Evolutionary conservation across 768 basidiomycete genomes (phyloP), one percentile per base, ranked within the genome.

Genomic region (Cystofilobasidium bisporidii): DNA sequence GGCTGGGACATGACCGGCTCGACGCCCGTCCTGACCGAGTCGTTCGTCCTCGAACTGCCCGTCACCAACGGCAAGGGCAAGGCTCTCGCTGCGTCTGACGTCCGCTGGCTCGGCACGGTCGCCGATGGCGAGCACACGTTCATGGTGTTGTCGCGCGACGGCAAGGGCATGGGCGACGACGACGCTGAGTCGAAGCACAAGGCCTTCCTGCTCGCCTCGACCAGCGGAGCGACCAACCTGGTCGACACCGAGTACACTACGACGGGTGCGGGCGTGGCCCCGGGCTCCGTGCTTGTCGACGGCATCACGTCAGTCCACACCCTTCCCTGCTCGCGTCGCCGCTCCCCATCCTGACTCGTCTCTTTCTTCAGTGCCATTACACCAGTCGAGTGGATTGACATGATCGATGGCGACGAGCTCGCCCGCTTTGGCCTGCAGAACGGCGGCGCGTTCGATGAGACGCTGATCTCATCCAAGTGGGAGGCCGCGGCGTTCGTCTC

Each of bases 401-500:
- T 81, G 32, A 76, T 84, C 47, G 81, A 87, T 70, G 74, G 78
- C 10, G 77, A 76, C 14, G 82, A 86, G 72, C 79, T 87, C 1
- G 81, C 78, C 2, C 75, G 84, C 45, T 86, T 86, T 70, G 85
- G 85, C 12, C 76, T 87, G 24, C 85, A 86, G 41, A 76, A 76
- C 53, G 72, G 69, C 47, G 70, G 72, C 22, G 72, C 65, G 38
- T 71, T 71, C 63, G 81, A 85, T 69, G 69, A 77, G 40, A 82
- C 81, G 0, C 78, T 85, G n/a, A 81, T 87, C 59, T 81, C 81
- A 69, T 81, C 81, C 0, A 87, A 87, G 76, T 87, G 85, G 84
- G 86, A 87, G 72, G 83, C 82, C 1, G 77, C 85, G 18, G 82
- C 84, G 11, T 77, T 87, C 10, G 85, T 56, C 28, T 30, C 53